Percentiles rank a stretch among this genome's conserved stretches.
These are phyloP conservation scores for Hammondia hammondi DNA, from an alignment of 169 alveolate species.

Conservation along the genomic window DNA sequence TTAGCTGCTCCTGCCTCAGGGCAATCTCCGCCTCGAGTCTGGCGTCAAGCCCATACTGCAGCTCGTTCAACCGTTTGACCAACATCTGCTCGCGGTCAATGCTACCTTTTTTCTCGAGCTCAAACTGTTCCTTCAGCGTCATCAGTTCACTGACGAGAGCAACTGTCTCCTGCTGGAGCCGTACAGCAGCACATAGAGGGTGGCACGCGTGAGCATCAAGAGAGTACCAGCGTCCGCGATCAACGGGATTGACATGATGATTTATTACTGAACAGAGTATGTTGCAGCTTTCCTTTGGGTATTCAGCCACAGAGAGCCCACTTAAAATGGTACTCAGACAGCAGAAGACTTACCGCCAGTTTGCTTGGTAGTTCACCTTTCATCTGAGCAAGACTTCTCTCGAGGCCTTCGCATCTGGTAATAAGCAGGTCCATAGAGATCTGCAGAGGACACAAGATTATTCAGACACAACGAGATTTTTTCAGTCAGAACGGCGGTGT, in stretches of 20 bases:
- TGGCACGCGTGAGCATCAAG: neutral
- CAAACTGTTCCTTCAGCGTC: constrained; percentile 62
- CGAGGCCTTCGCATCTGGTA: constrained; percentile 71
- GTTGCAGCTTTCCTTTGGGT: neutral
- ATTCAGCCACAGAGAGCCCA: neutral
- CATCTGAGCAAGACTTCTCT: constrained; percentile 69
- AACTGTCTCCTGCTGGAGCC: constrained; percentile 57
- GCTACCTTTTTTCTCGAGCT: constrained; percentile 47
- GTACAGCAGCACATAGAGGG: neutral
- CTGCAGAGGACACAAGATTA: neutral
- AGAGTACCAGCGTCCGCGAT: neutral
- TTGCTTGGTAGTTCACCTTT: constrained; percentile 72
- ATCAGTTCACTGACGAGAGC: constrained; percentile 45
- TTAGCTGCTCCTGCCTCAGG: constrained; percentile 70
- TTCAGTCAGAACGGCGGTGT: no score
- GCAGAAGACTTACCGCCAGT: constrained; percentile 61
- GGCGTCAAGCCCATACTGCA: constrained; percentile 62
- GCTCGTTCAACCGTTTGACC: constrained; percentile 61
- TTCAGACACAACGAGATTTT: no score
- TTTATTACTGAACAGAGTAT: neutral
- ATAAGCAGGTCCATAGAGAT: constrained; percentile 62
- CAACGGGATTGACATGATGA: neutral
- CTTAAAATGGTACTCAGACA: neutral
- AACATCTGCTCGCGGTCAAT: constrained; percentile 55
- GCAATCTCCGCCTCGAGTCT: constrained; percentile 71